Base-by-base conservation (phyloP, 73 alveolate genomes). In the Diophrys sp. region DNA sequence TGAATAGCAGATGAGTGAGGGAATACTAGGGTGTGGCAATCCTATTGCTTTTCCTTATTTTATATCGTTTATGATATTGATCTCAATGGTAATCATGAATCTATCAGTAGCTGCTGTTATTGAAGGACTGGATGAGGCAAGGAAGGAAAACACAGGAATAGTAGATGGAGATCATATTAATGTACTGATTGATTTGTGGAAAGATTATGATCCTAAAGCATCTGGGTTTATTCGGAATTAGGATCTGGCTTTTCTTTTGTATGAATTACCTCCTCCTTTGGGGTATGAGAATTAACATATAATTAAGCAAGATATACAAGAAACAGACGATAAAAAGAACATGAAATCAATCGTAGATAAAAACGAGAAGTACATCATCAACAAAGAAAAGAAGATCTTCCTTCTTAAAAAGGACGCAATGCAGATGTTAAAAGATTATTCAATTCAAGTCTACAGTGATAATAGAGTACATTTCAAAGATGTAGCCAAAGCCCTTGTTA, bases 181-280 rank as follows among this genome's bases (percentile, higher is more conserved):
- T 28, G 8, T 33, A 23, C 70, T 80, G n/a, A 70, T 80, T 23
- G 88, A 80, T 1, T 24, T 24, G 23, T 80, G 88, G 88, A 55
- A 28, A 34, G 81, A 71, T 54, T 80, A 81, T 57, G 90, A 81
- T 56, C 80, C 84, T n/a, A 56, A 56, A 11, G 90, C 81, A 1
- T 74, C 81, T 8, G 90, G 90, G 18, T 73, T 70, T 31, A 80
- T 80, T 70, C 23, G 53, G 27, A 29, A 55, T 57, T 56, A 54
- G 14, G 70, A 80, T 57, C 77, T 80, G 0, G 72, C 54, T 29
- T 80, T 71, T 71, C 77, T 80, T 14, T 30, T 80, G n/a, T 80
- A 80, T 56, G 88, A 80, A 31, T 73, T 80, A 14, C 88, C 88
- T 18, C 71, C 88, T 31, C 88, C 88, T 1, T 29, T 80, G 31